phyloP scores from a whole-genome alignment of 345 rosid species.

The Eucalyptus erythrocorys region DNA sequence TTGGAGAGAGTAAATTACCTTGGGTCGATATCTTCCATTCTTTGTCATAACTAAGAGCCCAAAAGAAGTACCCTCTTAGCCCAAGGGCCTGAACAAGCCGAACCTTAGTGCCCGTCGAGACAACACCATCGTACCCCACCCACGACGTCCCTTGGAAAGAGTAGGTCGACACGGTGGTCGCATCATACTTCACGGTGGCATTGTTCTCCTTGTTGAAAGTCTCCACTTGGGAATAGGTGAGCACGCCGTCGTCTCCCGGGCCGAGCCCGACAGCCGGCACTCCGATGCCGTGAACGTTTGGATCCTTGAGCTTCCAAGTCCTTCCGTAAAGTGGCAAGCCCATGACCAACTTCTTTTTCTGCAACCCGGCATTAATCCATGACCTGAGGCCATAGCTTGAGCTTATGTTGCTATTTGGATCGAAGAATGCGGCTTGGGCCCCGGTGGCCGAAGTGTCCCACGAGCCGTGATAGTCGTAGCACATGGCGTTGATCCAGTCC shows the following conservation, averaged over 20 bases:
- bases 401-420: conserved; percentile 2
- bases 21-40: not conserved
- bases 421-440: conserved; percentile 13
- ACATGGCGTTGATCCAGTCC: conserved; percentile 11
- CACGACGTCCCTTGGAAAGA: conserved; percentile 1
- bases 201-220: not conserved
- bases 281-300: not conserved
- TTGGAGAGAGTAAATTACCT: not conserved
- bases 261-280: conserved; percentile 13
- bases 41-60: conserved; percentile 9
- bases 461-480: conserved; percentile 17
- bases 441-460: conserved; percentile 14
- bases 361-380: conserved; percentile 8
- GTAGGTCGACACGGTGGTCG: conserved; percentile 9
- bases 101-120: not conserved
- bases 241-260: not conserved
- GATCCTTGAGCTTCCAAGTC: conserved; percentile 13
- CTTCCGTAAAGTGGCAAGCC: conserved; percentile 18
- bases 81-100: not conserved
- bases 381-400: conserved; percentile 8
- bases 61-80: conserved; percentile 13
- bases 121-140: conserved; percentile 13
- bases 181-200: conserved; percentile 1
- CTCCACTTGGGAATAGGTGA: not conserved
- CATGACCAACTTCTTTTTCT: conserved; percentile 1